Percentiles rank a stretch among this genome's conserved stretches.
Conservation (phyloP, 768 basidiomycete genomes). For the Termitomyces heimii region DNA sequence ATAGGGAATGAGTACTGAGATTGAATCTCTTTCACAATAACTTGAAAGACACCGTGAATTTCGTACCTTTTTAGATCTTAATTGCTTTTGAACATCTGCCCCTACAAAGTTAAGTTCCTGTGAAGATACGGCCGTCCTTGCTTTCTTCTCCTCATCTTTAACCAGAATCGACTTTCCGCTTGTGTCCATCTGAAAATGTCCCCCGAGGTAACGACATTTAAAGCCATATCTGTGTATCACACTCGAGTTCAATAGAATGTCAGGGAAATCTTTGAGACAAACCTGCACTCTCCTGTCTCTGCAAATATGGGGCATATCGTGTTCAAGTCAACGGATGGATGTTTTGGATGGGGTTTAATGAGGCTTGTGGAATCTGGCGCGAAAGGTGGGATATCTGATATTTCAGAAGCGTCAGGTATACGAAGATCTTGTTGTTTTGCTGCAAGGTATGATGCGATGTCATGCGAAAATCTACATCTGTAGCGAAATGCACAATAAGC, state of each 20-base stretch:
- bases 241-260: not conserved
- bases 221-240: conserved; percentile 55
- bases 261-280: conserved; percentile 1
- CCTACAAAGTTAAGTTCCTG: conserved; percentile 68
- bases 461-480: conserved; percentile 80
- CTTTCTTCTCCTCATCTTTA: conserved; percentile 56
- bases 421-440: conserved; percentile 71
- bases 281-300: conserved; percentile 70
- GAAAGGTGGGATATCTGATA: conserved; percentile 48
- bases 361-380: conserved; percentile 25
- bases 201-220: conserved; percentile 87
- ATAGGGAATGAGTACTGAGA: conserved; percentile 61
- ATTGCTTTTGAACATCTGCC: conserved; percentile 48
- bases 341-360: conserved; percentile 20
- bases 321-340: conserved; percentile 37
- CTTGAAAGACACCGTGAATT: conserved; percentile 2
- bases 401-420: conserved; percentile 39
- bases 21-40: not conserved
- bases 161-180: conserved; percentile 38
- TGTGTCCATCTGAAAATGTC: conserved; percentile 52
- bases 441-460: conserved; percentile 67
- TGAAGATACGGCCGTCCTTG: conserved; percentile 34
- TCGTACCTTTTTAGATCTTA: conserved; percentile 64
- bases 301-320: conserved; percentile 63
- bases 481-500: not conserved